Evolutionary conservation across 2,329 filamentous ascomycete genomes (phyloP).

Genomic region (Curvularia sp.): DNA sequence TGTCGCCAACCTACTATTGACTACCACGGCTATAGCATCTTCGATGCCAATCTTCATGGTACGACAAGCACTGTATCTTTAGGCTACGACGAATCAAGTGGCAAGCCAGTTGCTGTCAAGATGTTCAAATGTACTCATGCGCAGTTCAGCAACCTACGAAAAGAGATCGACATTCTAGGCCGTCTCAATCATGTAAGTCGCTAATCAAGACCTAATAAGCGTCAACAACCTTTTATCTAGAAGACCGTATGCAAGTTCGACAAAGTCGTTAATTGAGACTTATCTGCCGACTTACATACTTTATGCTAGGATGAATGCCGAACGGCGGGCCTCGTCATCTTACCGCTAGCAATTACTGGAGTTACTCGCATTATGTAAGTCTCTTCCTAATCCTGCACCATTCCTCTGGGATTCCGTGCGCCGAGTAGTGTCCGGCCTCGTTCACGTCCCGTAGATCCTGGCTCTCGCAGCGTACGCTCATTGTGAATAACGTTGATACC

Average conservation of each 20-base stretch:
- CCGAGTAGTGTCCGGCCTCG: neutral
- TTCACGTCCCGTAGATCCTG: neutral
- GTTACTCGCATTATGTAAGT: slow-evolving; percentile 2
- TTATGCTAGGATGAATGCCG: slow-evolving; percentile 9
- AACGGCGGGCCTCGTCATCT: slow-evolving; percentile 11
- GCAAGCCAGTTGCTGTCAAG: slow-evolving; percentile 15
- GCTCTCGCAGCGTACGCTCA: slow-evolving; percentile 2
- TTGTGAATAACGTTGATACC: slow-evolving; percentile 4
- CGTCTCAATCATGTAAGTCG: slow-evolving; percentile 10
- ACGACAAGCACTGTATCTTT: slow-evolving; percentile 14
- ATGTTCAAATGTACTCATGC: slow-evolving; percentile 10
- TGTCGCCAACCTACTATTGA: slow-evolving; percentile 14
- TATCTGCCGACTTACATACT: slow-evolving; percentile 2
- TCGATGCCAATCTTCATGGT: slow-evolving; percentile 13
- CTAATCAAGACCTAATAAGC: neutral
- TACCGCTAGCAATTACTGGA: slow-evolving; percentile 5
- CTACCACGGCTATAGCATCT: slow-evolving; percentile 17
- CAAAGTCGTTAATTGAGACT: slow-evolving; percentile 9
- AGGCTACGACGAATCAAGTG: slow-evolving; percentile 11
- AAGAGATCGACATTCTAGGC: slow-evolving; percentile 8
- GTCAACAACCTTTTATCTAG: neutral
- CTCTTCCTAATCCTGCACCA: neutral
- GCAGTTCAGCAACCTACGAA: slow-evolving; percentile 9
- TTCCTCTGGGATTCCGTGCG: slow-evolving; percentile 1
- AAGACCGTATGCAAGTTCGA: slow-evolving; percentile 5